These are phyloP conservation scores for Trichoderma sp. DNA, from an alignment of 2,329 filamentous ascomycete genomes.

Conservation along the genomic window DNA sequence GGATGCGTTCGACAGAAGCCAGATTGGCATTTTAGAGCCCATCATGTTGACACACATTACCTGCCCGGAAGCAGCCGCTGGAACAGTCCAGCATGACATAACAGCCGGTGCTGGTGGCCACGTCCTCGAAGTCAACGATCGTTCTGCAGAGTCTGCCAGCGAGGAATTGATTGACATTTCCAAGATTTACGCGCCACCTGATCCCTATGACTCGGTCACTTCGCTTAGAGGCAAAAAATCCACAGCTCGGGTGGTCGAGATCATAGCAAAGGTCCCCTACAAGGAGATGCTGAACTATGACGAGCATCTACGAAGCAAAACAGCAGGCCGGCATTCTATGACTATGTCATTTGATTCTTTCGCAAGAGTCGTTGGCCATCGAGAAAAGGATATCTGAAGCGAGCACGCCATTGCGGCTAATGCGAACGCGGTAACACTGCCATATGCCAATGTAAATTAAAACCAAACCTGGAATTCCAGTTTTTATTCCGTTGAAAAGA, in stretches of 20 bases:
- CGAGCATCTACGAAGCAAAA: slow-evolving; percentile 82
- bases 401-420: background rate
- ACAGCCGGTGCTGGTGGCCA: slow-evolving; percentile 68
- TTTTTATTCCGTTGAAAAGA: background rate
- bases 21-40: slow-evolving; percentile 77
- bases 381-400: slow-evolving; percentile 47
- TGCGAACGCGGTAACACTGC: background rate
- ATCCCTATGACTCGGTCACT: slow-evolving; percentile 67
- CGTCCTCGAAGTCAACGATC: slow-evolving; percentile 66
- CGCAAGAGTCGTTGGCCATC: slow-evolving; percentile 51
- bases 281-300: slow-evolving; percentile 97
- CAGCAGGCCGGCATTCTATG: slow-evolving; percentile 68
- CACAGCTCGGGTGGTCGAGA: slow-evolving; percentile 53
- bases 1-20: slow-evolving; percentile 51
- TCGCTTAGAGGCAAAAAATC: slow-evolving; percentile 54
- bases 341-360: slow-evolving; percentile 59
- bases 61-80: slow-evolving; percentile 77
- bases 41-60: slow-evolving; percentile 88
- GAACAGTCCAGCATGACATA: slow-evolving; percentile 78
- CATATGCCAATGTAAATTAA: background rate
- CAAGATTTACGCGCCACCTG: slow-evolving; percentile 81
- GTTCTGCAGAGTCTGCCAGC: slow-evolving; percentile 39
- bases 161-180: slow-evolving; percentile 59
- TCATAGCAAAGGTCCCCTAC: slow-evolving; percentile 83
- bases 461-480: background rate